Base-by-base conservation (phyloP, 73 alveolate genomes). In the Paramecium primaurelia region DNA sequence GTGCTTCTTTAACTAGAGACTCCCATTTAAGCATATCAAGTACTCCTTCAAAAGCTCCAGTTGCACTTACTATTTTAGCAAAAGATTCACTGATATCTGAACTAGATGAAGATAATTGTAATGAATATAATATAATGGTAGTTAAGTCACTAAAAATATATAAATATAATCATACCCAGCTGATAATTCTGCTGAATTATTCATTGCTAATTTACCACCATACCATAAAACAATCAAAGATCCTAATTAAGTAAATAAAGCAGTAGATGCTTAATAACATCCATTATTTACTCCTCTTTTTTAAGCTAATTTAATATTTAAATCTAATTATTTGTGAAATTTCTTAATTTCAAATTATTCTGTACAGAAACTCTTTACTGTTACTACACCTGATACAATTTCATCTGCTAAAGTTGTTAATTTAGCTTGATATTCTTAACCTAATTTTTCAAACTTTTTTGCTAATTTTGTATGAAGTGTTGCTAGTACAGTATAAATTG, bases 11-110 rank as follows among this genome's bases (percentile, higher is more conserved):
- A 11, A 89, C 88, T 14, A 59, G 34, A 10, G 90, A 49, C n/a
- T 89, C 88, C 71, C 75, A 89, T 71, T 73, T 54, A 25, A 89
- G 49, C 94, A 89, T 89, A 18, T 89, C 94, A 16, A 89, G 59
- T 16, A 89, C 88, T n/a, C 94, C 92, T 34, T 89, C 94, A 47
- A 89, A 89, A 8, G 94, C 94, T 42, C 94, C 94, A 6, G 94
- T 89, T 10, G 94, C 94, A 26, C 71, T 59, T 8, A 89, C 75
- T 9, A 89, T 89, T 44, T 77, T 83, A 5, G 92, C 94, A 28
- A 89, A 59, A 16, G 92, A 77, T 71, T 89, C 86, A 30, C 92
- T 71, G 0, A 89, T 89, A 25, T 77, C 68, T 5, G 94, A 89
- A 26, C 92, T 71, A 18, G 86, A 71, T 37, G 58, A 71, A 37